Evolutionary conservation across 2,329 filamentous ascomycete genomes (phyloP).

Genomic region (Fusarium nanum): DNA sequence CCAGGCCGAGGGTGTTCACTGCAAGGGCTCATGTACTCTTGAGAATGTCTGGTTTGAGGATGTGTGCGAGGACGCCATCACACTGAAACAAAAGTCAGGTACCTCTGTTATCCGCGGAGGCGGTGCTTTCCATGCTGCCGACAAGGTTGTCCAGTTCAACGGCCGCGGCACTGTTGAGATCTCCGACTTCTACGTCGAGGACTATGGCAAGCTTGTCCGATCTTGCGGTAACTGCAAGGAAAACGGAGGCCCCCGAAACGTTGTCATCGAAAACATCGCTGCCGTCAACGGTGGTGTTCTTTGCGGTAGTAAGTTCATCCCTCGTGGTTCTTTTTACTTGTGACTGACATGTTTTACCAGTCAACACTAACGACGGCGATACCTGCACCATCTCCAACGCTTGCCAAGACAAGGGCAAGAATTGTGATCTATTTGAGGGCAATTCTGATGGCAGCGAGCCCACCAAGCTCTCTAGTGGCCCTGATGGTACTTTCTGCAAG

Average conservation of each 20-base stretch:
- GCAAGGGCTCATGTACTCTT: slow-evolving; percentile 58
- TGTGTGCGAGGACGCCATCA: slow-evolving; percentile 54
- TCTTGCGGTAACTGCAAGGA: slow-evolving; percentile 55
- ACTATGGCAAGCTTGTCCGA: slow-evolving; percentile 63
- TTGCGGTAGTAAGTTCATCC: slow-evolving; percentile 30
- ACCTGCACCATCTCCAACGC: slow-evolving; percentile 40
- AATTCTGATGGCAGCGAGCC: slow-evolving; percentile 37
- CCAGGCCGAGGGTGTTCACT: slow-evolving; percentile 63
- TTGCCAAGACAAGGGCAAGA: slow-evolving; percentile 39
- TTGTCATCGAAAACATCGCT: slow-evolving; percentile 33
- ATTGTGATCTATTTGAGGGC: slow-evolving; percentile 35
- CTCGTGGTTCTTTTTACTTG: too few species aligned
- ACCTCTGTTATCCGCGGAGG: slow-evolving; percentile 57
- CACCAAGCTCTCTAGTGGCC: slow-evolving; percentile 33
- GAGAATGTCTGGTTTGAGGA: slow-evolving; percentile 56
- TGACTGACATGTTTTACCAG: neutral
- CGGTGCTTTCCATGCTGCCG: slow-evolving; percentile 55
- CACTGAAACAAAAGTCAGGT: slow-evolving; percentile 53
- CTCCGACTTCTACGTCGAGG: slow-evolving; percentile 43
- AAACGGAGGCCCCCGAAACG: slow-evolving; percentile 36
- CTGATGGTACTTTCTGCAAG: slow-evolving; percentile 36
- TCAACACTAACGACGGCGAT: slow-evolving; percentile 45
- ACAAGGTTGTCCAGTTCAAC: slow-evolving; percentile 59
- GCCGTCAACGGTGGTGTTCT: slow-evolving; percentile 42
- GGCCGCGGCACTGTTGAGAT: slow-evolving; percentile 54